Evolutionary conservation across 768 basidiomycete genomes (phyloP).

Genomic region (Mycena crocata): DNA sequence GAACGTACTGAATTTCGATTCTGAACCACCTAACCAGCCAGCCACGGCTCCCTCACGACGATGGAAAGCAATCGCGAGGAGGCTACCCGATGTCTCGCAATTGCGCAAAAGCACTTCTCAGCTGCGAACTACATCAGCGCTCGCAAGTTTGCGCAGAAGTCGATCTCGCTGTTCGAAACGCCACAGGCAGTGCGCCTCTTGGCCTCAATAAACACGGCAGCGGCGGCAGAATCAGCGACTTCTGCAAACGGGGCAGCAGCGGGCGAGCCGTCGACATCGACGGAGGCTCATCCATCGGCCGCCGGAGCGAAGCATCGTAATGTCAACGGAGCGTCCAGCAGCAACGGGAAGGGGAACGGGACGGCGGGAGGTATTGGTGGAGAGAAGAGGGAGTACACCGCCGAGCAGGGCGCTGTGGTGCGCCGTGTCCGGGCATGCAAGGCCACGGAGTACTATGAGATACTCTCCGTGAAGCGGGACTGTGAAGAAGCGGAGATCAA

Average conservation of each 20-base stretch:
- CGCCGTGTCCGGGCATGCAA: constrained; percentile 89
- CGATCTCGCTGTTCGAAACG: constrained; percentile 83
- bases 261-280: constrained; percentile 53
- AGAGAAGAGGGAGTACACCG: constrained; percentile 88
- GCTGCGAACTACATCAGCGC: constrained; percentile 81
- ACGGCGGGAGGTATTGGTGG: constrained; percentile 73
- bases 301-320: constrained; percentile 76
- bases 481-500: constrained; percentile 90
- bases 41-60: too few species aligned
- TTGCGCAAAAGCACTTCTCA: constrained; percentile 81
- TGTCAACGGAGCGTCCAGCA: constrained; percentile 41
- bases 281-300: constrained; percentile 82
- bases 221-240: constrained; percentile 55
- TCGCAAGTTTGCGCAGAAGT: constrained; percentile 91
- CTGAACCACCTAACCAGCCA: not conserved
- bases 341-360: constrained; percentile 49
- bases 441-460: constrained; percentile 93
- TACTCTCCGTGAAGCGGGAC: constrained; percentile 80
- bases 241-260: constrained; percentile 55
- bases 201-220: constrained; percentile 70
- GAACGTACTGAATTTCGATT: too few species aligned
- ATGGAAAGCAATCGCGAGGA: constrained; percentile 95
- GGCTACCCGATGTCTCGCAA: constrained; percentile 82
- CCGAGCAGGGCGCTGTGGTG: constrained; percentile 85
- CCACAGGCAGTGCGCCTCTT: constrained; percentile 79